Conservation (phyloP, 352 stramenopile genomes). For the Pseudoperonospora humuli region DNA sequence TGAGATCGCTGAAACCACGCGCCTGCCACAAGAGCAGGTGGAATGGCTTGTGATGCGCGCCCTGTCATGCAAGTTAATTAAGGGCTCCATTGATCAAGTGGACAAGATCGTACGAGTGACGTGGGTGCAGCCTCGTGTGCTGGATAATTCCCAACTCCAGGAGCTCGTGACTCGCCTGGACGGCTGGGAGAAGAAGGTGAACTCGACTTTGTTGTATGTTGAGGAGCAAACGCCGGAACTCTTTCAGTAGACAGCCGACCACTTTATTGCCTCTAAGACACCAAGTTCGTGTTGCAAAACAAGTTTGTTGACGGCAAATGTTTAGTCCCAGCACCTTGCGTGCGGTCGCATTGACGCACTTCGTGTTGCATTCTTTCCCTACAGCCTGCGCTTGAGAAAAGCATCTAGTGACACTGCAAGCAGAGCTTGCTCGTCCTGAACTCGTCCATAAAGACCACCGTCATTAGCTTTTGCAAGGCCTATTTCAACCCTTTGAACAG, state of each 20-base stretch:
- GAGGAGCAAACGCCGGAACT: slow-evolving; percentile 83
- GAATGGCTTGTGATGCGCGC: slow-evolving; percentile 99
- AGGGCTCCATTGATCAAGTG: slow-evolving; percentile 90
- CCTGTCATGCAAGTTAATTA: slow-evolving; percentile 94
- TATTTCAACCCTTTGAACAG: too few species aligned
- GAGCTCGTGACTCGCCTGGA: slow-evolving; percentile 67
- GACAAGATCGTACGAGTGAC: slow-evolving; percentile 90
- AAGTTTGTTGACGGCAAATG: too few species aligned
- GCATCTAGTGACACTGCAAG: too few species aligned
- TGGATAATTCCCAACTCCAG: slow-evolving; percentile 73
- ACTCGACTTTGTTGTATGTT: slow-evolving; percentile 75
- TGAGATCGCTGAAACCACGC: slow-evolving; percentile 89
- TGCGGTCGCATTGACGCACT: too few species aligned
- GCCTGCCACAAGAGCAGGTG: slow-evolving; percentile 86
- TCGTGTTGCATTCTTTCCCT: too few species aligned
- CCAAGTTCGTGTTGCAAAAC: background rate
- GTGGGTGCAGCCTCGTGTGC: slow-evolving; percentile 91
- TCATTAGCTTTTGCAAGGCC: too few species aligned
- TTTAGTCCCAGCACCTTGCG: too few species aligned
- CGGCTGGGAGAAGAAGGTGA: slow-evolving; percentile 78
- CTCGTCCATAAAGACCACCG: too few species aligned
- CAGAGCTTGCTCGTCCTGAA: too few species aligned
- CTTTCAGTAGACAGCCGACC: slow-evolving; percentile 50
- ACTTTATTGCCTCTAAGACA: slow-evolving; percentile 2
- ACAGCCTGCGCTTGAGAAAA: too few species aligned